phyloP scores from a whole-genome alignment of 805 yeast genomes.

The Wickerhamomyces tratensis region DNA sequence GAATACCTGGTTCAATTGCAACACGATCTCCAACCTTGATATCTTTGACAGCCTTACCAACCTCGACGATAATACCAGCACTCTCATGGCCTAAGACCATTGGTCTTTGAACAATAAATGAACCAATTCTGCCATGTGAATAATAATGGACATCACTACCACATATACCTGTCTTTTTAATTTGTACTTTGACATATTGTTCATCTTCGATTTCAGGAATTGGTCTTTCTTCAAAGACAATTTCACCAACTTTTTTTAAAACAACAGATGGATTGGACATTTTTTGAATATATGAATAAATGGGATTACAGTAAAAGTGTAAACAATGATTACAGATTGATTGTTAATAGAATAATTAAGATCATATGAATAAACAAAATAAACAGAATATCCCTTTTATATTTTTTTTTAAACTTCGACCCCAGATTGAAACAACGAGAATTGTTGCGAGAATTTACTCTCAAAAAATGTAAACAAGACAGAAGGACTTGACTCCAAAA shows the following conservation, averaged over 20 bases:
- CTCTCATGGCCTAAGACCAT: slow-evolving; percentile 90
- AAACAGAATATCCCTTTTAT: too few species aligned
- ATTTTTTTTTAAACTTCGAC: too few species aligned
- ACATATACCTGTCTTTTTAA: slow-evolving; percentile 81
- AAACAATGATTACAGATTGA: too few species aligned
- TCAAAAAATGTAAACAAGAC: too few species aligned
- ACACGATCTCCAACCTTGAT: slow-evolving; percentile 78
- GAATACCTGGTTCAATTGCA: slow-evolving; percentile 87
- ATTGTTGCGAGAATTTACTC: too few species aligned
- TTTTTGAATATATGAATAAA: too few species aligned
- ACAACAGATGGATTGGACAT: slow-evolving; percentile 34
- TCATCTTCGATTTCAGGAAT: slow-evolving; percentile 54
- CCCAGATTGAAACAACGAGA: too few species aligned
- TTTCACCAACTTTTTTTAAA: slow-evolving; percentile 51
- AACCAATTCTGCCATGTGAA: slow-evolving; percentile 70
- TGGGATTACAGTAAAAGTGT: too few species aligned
- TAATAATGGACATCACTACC: slow-evolving; percentile 84
- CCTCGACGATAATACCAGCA: slow-evolving; percentile 63
- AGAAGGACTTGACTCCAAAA: too few species aligned
- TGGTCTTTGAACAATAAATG: slow-evolving; percentile 61
- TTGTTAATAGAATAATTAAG: too few species aligned
- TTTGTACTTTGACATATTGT: slow-evolving; percentile 61
- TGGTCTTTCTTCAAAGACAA: slow-evolving; percentile 58
- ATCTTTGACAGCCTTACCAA: slow-evolving; percentile 54
- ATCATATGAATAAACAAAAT: too few species aligned